phyloP scores from a whole-genome alignment of 164 flowering plant genomes.

The Protea cynaroides region DNA sequence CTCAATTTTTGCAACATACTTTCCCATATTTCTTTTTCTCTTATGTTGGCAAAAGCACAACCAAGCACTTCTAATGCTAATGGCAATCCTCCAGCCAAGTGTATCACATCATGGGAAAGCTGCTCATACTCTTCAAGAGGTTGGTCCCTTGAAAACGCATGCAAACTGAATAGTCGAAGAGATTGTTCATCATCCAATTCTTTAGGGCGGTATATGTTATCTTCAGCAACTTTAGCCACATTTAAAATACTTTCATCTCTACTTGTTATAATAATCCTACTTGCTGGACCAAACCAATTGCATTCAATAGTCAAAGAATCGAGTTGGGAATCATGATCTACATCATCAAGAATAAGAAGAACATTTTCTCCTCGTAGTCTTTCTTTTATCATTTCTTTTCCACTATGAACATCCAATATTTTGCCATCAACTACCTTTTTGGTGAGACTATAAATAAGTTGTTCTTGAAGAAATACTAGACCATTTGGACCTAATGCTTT shows the following conservation, averaged over 20 bases:
- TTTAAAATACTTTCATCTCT: background rate
- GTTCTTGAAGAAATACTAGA: background rate
- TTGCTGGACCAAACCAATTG: constrained; percentile 21
- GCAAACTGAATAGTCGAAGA: constrained; percentile 11
- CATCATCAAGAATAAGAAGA: constrained; percentile 24
- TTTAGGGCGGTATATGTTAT: background rate
- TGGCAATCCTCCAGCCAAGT: background rate
- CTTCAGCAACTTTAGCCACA: background rate
- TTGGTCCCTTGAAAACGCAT: constrained; percentile 6
- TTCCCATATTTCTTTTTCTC: constrained; percentile 13
- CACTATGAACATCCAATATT: background rate
- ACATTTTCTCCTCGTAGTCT: constrained; percentile 6
- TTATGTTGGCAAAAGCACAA: background rate
- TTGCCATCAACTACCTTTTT: background rate
- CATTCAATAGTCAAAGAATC: constrained; percentile 3
- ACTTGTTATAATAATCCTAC: constrained; percentile 19
- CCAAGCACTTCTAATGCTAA: constrained; percentile 9
- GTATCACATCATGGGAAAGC: background rate
- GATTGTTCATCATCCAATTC: background rate
- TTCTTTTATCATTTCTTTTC: background rate
- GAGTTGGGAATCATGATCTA: constrained; percentile 12
- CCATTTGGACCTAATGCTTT: background rate
- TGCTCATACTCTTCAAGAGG: background rate
- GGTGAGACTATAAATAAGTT: background rate
- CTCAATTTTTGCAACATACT: no score